Evolutionary conservation across 1,284 basidiomycete species (phyloP), one percentile per base, ranked within the genome.

Genomic region (Leccinum fallax): DNA sequence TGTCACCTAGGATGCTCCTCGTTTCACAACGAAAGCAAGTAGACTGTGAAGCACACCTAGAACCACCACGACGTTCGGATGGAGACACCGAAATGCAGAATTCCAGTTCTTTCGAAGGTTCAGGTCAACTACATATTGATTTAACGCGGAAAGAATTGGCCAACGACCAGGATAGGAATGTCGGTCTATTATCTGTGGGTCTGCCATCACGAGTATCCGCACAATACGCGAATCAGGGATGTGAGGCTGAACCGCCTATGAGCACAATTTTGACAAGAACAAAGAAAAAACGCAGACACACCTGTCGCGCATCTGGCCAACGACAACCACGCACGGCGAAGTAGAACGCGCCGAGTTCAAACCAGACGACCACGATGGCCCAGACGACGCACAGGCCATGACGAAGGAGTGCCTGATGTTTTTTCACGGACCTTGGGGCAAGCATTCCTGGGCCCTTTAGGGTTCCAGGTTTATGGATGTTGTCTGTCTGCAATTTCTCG

Each of bases 41-140:
- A 79, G 0, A 86, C 16, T 76, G 78, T 87, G 85, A 91, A 93
- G 86, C 75, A 92, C 89, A 26, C 94, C 94, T 21, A 95, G 79
- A 64, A 96, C 92, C 9, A 96, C 80, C 8, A 95, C 85, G 13
- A 80, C 82, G 70, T 95, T 81, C 1, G 93, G 91, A 24, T 78
- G 81, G 30, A 91, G 78, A 26, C 80, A 74, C 13, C 79, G 57
- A 46, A 75, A 81, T 0, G 87, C 84, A 21, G 85, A 82, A 63
- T 81, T 82, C 93, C 93, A 95, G 67, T 81, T 87, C 75, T 91
- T 91, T 60, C 85, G 84, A 70, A 94, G 78, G 67, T 89, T 89
- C 55, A 88, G 75, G 69, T 93, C 87, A 65, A 86, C 84, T 57
- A 88, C 73, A 62, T 81, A 77, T 64, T 85, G 83, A 40, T 81